Evolutionary conservation across 1,139 yeast genomes (phyloP), one percentile per base, ranked within the genome.

Genomic region (Blastobotrys malaysiensis): DNA sequence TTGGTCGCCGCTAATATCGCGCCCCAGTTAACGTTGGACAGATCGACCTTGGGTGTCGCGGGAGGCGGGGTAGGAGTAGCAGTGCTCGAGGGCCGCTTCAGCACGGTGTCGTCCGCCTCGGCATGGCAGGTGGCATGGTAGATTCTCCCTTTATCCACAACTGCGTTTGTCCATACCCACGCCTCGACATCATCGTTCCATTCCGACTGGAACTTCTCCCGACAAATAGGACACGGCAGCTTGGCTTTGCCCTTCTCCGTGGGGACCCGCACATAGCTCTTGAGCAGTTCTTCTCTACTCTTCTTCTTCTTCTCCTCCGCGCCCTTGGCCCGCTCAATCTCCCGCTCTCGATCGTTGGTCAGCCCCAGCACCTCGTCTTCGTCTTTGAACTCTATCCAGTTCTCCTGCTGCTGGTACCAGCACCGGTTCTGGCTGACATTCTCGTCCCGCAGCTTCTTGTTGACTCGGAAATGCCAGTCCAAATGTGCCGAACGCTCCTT

Each of bases 381-480:
- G 62, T 86, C 95, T 56, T 81, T 81, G 71, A 86, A 89, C 45
- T 78, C 77, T 39, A 81, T 79, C 95, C 97, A 91, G 51, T 83
- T 84, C 45, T 76, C 76, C 62, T 83, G 87, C 59, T 83, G 83
- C 59, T 91, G 70, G 69, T 83, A 91, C 96, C 97, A 90, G 62
- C 84, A 81, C 63, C 98, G 76, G 52, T 88, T 82, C 68, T 88
- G 89, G 9, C 75, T 71, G 52, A 72, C 61, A 52, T 65, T 63
- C 57, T 71, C 75, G 45, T 79, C 85, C 49, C 87, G 81, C 51
- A 87, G 74, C 63, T 88, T 85, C 65, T 87, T 88, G 69, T 89
- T 91, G 53, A 89, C 87, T 65, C 98, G 81, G 74, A 90, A 90
- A 74, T 93, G 99, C 98, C 98, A 93, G 71, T 93, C 99, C 63